Conservation (phyloP, 441 rosid genomes). For the Rhodomyrtus psidioides region DNA sequence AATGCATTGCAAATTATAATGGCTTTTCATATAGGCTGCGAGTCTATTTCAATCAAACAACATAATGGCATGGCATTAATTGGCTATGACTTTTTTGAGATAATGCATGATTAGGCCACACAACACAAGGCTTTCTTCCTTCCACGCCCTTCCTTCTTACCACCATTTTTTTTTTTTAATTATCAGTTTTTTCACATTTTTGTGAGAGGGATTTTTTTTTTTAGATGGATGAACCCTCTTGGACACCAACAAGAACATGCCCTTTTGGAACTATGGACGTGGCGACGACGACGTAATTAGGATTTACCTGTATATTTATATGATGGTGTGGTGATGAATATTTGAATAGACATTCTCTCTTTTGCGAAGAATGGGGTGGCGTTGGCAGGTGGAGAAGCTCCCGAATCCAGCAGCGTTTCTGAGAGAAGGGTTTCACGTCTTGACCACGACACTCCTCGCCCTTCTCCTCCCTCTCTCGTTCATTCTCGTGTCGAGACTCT, state of each 20-base stretch:
- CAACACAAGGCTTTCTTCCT: neutral
- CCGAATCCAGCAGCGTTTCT: neutral
- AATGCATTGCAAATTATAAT: neutral
- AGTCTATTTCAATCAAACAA: neutral
- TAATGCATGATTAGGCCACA: neutral
- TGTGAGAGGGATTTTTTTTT: neutral
- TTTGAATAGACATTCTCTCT: neutral
- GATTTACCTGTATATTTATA: neutral
- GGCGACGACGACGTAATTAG: conserved; percentile 1
- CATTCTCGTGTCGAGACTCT: conserved; percentile 2
- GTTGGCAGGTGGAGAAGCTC: neutral
- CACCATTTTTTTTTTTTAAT: neutral
- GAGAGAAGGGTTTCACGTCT: conserved; percentile 3
- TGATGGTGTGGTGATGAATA: neutral
- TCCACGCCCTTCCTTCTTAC: neutral
- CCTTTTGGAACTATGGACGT: neutral
- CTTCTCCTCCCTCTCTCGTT: conserved; percentile 9
- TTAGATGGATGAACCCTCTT: neutral
- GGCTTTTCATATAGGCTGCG: neutral
- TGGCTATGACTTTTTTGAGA: neutral
- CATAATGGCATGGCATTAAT: neutral
- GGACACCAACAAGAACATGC: neutral
- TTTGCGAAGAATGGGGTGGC: neutral
- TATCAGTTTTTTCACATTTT: neutral
- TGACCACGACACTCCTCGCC: neutral